These are phyloP conservation scores for Talaromyces albobiverticillius DNA, from an alignment of 2,329 filamentous ascomycete species.

Conservation along the genomic window DNA sequence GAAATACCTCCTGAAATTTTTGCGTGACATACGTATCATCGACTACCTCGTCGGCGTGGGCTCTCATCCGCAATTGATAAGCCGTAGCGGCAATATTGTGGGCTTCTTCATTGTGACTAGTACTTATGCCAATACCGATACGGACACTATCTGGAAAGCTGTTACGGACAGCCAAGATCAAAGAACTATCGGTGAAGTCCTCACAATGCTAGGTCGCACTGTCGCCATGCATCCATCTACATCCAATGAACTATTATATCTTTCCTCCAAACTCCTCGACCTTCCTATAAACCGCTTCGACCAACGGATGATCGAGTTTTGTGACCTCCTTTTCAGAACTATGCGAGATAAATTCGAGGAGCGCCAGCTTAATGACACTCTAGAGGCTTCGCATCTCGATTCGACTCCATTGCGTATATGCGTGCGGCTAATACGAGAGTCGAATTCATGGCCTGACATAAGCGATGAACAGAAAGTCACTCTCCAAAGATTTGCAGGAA, in stretches of 20 bases:
- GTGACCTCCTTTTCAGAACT: constrained; percentile 54
- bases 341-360: constrained; percentile 45
- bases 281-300: constrained; percentile 65
- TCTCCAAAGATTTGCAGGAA: constrained; percentile 62
- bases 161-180: constrained; percentile 79
- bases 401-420: constrained; percentile 53
- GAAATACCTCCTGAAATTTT: constrained; percentile 65
- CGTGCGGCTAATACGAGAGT: constrained; percentile 69
- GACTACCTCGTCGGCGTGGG: constrained; percentile 87
- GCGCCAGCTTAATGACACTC: constrained; percentile 23
- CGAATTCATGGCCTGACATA: constrained; percentile 56
- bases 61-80: constrained; percentile 87
- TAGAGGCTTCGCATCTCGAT: constrained; percentile 30
- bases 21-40: constrained; percentile 69
- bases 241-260: constrained; percentile 55
- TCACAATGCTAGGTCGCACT: constrained; percentile 61
- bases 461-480: constrained; percentile 58
- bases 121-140: constrained; percentile 68
- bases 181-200: constrained; percentile 75
- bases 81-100: constrained; percentile 76
- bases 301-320: constrained; percentile 59
- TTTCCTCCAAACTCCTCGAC: constrained; percentile 67
- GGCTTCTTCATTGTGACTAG: constrained; percentile 80
- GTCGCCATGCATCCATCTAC: constrained; percentile 43
- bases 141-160: constrained; percentile 80